Percentiles rank a stretch among this genome's conserved stretches.
These are phyloP conservation scores for Podila minutissima DNA, from an alignment of 192 early-diverging fungal species.

Conservation along the genomic window DNA sequence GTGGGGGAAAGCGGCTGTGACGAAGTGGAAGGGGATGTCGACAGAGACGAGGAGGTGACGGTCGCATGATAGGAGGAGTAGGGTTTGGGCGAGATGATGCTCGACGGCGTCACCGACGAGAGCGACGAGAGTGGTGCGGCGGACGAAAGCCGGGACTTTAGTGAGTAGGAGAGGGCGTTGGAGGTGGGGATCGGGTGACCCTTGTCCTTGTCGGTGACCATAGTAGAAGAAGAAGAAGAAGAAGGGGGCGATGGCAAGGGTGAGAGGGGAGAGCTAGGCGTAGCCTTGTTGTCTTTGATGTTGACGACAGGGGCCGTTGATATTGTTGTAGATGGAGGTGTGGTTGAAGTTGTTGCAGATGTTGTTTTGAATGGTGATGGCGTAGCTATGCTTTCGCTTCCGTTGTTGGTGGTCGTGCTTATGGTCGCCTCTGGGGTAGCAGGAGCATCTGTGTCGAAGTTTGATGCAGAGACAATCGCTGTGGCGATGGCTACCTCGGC, in stretches of 20 bases:
- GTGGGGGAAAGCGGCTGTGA: constrained; percentile 11
- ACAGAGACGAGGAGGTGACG: constrained; percentile 2
- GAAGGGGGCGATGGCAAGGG: constrained; percentile 6
- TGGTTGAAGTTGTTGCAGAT: constrained; percentile 1
- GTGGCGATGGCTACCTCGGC: no score
- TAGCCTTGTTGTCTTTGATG: background rate
- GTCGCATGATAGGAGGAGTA: constrained; percentile 12
- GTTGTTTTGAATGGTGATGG: background rate
- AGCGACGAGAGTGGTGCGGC: constrained; percentile 45
- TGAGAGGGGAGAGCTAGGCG: constrained; percentile 12
- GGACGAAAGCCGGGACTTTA: constrained; percentile 36
- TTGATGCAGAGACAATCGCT: no score
- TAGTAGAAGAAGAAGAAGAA: constrained; percentile 10
- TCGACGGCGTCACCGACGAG: constrained; percentile 44
- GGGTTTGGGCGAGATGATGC: constrained; percentile 48
- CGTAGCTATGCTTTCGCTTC: no score
- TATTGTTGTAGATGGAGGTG: background rate
- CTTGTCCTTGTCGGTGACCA: constrained; percentile 25
- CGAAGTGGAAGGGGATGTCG: constrained; percentile 7
- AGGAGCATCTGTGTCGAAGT: no score
- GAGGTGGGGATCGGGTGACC: constrained; percentile 52
- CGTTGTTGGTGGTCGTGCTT: constrained; percentile 1
- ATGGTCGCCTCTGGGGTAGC: constrained; percentile 1
- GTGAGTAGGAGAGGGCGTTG: constrained; percentile 35
- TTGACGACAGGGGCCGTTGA: background rate